phyloP scores from a whole-genome alignment of 768 basidiomycete species.

The Calocybe indica region DNA sequence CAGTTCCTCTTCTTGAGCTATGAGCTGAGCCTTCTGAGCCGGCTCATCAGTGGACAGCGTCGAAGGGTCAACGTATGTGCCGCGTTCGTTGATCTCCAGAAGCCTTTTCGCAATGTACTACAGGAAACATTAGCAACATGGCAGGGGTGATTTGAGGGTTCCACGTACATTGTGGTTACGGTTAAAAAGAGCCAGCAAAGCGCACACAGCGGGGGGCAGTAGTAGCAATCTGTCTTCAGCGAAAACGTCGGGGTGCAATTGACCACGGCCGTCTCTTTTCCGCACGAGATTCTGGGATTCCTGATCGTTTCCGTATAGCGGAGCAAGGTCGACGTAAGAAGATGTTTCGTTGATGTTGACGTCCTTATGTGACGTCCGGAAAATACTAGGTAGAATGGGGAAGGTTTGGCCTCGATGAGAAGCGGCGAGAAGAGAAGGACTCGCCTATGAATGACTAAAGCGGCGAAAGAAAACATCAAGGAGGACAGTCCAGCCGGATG shows the following conservation, averaged over 20 bases:
- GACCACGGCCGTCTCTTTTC: constrained; percentile 56
- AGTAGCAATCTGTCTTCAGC: constrained; percentile 74
- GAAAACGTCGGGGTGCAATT: constrained; percentile 65
- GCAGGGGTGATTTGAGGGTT: neutral
- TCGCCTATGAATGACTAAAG: constrained; percentile 75
- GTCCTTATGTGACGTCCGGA: constrained; percentile 71
- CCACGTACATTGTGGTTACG: constrained; percentile 79
- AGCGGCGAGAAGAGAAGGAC: constrained; percentile 6
- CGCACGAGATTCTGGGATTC: constrained; percentile 52
- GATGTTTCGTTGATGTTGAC: constrained; percentile 77
- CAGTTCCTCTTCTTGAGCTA: constrained; percentile 67
- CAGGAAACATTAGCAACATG: neutral
- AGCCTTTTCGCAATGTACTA: constrained; percentile 79
- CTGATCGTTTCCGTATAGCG: constrained; percentile 75
- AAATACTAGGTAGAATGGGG: constrained; percentile 43
- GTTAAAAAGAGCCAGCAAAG: constrained; percentile 78
- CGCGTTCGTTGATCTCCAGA: constrained; percentile 76
- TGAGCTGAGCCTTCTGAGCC: constrained; percentile 25
- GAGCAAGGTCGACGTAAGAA: constrained; percentile 80
- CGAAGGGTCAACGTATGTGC: constrained; percentile 52
- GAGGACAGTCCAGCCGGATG: constrained; percentile 79
- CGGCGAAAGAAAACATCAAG: constrained; percentile 78
- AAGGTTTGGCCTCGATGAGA: neutral
- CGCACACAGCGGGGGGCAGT: constrained; percentile 73
- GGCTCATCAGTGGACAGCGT: constrained; percentile 32